These are phyloP conservation scores for Dendrocalamus sinicus DNA, from an alignment of 176 grass and related monocot species.

Conservation along the genomic window DNA sequence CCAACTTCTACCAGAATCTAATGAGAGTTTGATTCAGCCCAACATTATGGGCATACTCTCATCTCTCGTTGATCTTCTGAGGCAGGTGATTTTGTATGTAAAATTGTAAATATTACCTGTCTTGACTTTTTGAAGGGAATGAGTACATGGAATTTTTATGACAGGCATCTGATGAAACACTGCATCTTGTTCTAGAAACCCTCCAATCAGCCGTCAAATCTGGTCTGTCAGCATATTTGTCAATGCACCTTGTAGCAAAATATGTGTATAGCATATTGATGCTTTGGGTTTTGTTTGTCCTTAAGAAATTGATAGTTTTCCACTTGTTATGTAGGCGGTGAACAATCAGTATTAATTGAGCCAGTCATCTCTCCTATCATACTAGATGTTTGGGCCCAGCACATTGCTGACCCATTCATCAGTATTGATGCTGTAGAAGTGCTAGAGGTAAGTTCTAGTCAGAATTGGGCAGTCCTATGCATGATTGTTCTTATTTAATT, in stretches of 20 bases:
- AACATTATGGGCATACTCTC: slow-evolving; percentile 78
- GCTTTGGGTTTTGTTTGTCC: slow-evolving; percentile 10
- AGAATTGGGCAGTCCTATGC: neutral
- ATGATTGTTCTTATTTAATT: neutral
- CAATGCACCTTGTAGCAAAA: slow-evolving; percentile 36
- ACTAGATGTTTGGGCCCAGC: slow-evolving; percentile 81
- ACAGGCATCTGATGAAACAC: slow-evolving; percentile 91
- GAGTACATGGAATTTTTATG: slow-evolving; percentile 36
- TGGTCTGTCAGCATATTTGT: slow-evolving; percentile 51
- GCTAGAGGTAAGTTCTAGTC: slow-evolving; percentile 71
- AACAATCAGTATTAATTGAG: slow-evolving; percentile 76
- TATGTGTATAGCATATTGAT: slow-evolving; percentile 7
- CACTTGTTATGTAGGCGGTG: slow-evolving; percentile 61
- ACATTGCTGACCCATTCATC: slow-evolving; percentile 92
- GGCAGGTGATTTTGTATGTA: slow-evolving; percentile 62
- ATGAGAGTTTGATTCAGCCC: slow-evolving; percentile 53
- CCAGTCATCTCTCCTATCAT: slow-evolving; percentile 84
- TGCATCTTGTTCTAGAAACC: slow-evolving; percentile 98
- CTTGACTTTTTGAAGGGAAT: slow-evolving; percentile 27
- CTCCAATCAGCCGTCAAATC: slow-evolving; percentile 81
- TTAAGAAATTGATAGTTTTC: slow-evolving; percentile 26
- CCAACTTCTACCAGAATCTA: slow-evolving; percentile 69
- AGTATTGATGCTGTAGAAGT: slow-evolving; percentile 90
- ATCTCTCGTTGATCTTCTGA: slow-evolving; percentile 80
- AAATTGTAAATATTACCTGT: slow-evolving; percentile 36